These are phyloP conservation scores for Inonotus obliquus DNA, from an alignment of 1,284 basidiomycete species.

Conservation along the genomic window DNA sequence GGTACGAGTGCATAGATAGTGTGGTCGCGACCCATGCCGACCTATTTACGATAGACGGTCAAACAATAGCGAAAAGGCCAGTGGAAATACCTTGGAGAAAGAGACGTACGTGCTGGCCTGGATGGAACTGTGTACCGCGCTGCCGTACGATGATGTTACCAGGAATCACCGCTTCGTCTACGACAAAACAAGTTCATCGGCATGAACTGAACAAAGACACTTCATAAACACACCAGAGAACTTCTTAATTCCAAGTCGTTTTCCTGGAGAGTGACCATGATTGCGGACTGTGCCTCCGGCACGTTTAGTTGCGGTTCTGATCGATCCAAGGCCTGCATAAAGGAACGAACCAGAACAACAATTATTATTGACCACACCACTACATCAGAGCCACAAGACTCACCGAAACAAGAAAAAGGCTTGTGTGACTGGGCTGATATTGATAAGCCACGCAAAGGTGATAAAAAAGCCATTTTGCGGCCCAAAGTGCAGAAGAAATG, in stretches of 20 bases:
- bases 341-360: neutral
- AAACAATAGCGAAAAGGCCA: neutral
- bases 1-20: conserved; percentile 87
- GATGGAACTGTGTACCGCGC: conserved; percentile 84
- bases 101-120: conserved; percentile 78
- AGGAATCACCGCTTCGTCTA: conserved; percentile 84
- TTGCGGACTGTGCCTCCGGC: conserved; percentile 91
- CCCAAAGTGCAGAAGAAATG: neutral
- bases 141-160: conserved; percentile 94
- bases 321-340: conserved; percentile 47
- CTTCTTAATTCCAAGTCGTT: conserved; percentile 89
- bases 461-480: conserved; percentile 9
- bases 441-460: conserved; percentile 10
- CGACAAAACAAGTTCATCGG: conserved; percentile 2
- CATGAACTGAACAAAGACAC: conserved; percentile 15
- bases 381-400: conserved; percentile 17
- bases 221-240: conserved; percentile 69
- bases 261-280: conserved; percentile 86
- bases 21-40: conserved; percentile 87
- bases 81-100: conserved; percentile 18
- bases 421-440: neutral
- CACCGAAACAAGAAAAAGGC: conserved; percentile 13
- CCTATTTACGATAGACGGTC: conserved; percentile 39
- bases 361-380: conserved; percentile 8
- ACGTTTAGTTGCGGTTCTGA: conserved; percentile 91